Percentiles rank a stretch among this genome's conserved stretches.
Evolutionary conservation across 495 filamentous ascomycete species (phyloP).

Genomic region (Aspergillus asperescens): DNA sequence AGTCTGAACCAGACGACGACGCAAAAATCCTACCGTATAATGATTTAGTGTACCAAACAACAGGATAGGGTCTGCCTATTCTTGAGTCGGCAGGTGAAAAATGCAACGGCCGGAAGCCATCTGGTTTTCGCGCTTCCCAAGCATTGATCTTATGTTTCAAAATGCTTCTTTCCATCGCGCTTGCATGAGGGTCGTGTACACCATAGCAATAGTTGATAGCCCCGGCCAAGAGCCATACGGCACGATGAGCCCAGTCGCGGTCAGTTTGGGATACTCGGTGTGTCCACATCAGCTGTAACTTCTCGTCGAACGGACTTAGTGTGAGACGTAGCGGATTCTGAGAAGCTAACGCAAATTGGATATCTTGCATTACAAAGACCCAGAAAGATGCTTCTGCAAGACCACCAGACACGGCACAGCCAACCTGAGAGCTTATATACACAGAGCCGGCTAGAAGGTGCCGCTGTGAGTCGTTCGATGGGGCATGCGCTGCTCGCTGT

Average conservation of each 20-base stretch:
- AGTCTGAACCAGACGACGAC: background rate
- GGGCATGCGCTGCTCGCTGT: conserved; percentile 25
- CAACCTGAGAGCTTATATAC: conserved; percentile 40
- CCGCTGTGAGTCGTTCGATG: conserved; percentile 35
- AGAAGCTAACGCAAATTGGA: conserved; percentile 37
- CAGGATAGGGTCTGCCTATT: conserved; percentile 34
- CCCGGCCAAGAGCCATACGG: conserved; percentile 39
- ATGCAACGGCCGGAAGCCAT: conserved; percentile 35
- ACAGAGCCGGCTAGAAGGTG: conserved; percentile 42
- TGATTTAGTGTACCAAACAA: conserved; percentile 35
- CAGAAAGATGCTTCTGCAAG: conserved; percentile 41
- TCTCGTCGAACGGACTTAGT: conserved; percentile 34
- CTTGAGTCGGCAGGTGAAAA: conserved; percentile 26
- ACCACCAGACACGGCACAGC: conserved; percentile 35
- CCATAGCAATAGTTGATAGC: conserved; percentile 39
- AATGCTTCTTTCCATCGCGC: conserved; percentile 16
- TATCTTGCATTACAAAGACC: conserved; percentile 43
- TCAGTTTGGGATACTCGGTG: conserved; percentile 27
- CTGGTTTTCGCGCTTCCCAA: conserved; percentile 31
- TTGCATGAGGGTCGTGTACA: conserved; percentile 18
- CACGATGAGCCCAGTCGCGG: conserved; percentile 37
- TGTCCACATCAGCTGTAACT: conserved; percentile 31
- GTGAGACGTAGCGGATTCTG: conserved; percentile 36
- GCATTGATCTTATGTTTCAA: conserved; percentile 27
- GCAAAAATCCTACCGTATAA: conserved; percentile 33